Base-by-base conservation (phyloP, 805 yeast genomes). In the Yarrowia alimentaria region DNA sequence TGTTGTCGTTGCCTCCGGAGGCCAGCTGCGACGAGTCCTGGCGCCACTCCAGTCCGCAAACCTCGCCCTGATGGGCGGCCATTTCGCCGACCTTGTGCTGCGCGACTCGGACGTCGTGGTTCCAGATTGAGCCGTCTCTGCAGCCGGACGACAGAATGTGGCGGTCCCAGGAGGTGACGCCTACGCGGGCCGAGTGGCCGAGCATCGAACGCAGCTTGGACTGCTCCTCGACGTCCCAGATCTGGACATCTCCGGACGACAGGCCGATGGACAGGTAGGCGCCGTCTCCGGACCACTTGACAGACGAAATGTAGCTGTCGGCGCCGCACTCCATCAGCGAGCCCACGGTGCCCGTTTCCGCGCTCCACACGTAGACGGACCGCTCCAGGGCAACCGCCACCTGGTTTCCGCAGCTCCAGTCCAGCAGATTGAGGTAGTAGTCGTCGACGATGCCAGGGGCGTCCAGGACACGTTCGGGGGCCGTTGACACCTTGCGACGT, bases 391-490 rank as follows among this genome's bases (percentile, higher is more conserved):
- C 99, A 61, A 93, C 85, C 1, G 96, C 97, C 24, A 93, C 71
- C 34, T 82, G 71, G 64, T 91, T 88, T 22, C 81, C 79, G 56
- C 71, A 70, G 6, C 96, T 89, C 98, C 99, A 93, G 55, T 89
- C 80, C 49, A 93, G 66, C 31, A 91, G 71, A 62, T 89, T 89
- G 50, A 89, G 73, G 64, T 91, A 93, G 65, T 89, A 93, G 68
- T 93, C 99, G 66, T 93, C 96, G 17, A 83, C 76, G 53, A 90
- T 75, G 0, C 96, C 96, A 0, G 99, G 99, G 0, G 98, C 99
- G 68, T 93, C 99, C 31, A 93, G 72, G 1, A 93, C 95, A 56
- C 95, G 77, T 57, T 87, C 96, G 1, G 99, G 98, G 25, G 87
- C 85, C 0, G 87, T 79, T 19, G 94, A 87, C 38, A 93, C 75